Conservation (phyloP, 352 stramenopile species). For the Phytopythium helicoides region DNA sequence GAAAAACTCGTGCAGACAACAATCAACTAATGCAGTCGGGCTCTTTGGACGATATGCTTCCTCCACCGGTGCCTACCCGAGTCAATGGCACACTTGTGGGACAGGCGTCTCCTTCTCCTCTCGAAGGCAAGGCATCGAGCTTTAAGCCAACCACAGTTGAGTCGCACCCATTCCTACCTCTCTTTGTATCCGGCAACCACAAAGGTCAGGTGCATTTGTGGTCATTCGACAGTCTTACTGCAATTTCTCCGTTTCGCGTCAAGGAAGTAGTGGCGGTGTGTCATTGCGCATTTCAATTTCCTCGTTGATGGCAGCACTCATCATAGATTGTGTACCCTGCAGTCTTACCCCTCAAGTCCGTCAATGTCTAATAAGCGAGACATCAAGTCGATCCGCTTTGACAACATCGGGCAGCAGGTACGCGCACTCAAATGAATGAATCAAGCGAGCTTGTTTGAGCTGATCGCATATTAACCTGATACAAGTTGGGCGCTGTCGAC, state of each 20-base stretch:
- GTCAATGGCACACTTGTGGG: constrained; percentile 10
- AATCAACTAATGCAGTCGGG: neutral
- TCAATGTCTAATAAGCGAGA: constrained; percentile 50
- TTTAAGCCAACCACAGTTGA: constrained; percentile 78
- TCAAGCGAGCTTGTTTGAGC: too few relatives aligned
- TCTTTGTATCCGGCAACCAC: constrained; percentile 81
- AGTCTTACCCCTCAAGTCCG: constrained; percentile 64
- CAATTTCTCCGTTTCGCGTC: constrained; percentile 63
- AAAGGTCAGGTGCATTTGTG: constrained; percentile 82
- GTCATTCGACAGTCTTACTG: constrained; percentile 80
- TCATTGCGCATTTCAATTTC: neutral
- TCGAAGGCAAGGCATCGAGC: constrained; percentile 49
- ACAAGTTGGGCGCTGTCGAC: constrained; percentile 78
- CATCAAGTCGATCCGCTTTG: constrained; percentile 78
- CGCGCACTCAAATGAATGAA: too few relatives aligned
- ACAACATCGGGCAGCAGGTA: constrained; percentile 77
- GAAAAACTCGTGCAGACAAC: neutral
- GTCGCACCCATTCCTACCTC: constrained; percentile 72
- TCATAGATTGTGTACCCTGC: constrained; percentile 3
- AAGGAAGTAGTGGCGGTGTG: constrained; percentile 61
- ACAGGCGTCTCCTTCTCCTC: constrained; percentile 11
- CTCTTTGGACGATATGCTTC: constrained; percentile 2
- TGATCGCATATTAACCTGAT: too few relatives aligned
- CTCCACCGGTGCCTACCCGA: constrained; percentile 2
- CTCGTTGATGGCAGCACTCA: constrained; percentile 11